Conservation (phyloP, 1,284 basidiomycete species). For the Ustilago cynodontis region DNA sequence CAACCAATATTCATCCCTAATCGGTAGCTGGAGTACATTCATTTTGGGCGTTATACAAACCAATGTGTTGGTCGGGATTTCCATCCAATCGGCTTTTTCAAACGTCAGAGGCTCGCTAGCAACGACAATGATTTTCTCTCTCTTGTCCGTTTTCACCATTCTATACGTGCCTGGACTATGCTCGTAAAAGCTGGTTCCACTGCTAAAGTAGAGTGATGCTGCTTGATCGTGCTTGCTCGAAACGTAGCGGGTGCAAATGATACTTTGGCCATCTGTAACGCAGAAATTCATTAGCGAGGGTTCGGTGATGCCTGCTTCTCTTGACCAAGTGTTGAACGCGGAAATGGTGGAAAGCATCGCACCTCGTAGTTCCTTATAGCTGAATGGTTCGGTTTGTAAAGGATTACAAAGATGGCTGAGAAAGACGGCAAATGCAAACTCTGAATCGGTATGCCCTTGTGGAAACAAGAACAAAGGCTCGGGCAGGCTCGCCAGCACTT, state of each 20-base stretch:
- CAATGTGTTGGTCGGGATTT: constrained; percentile 92
- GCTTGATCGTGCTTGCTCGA: constrained; percentile 91
- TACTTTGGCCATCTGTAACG: constrained; percentile 91
- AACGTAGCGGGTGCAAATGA: constrained; percentile 94
- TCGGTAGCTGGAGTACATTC: constrained; percentile 94
- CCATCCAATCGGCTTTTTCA: constrained; percentile 96
- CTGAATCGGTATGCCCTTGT: constrained; percentile 65
- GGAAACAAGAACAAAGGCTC: constrained; percentile 64
- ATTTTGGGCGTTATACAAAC: constrained; percentile 74
- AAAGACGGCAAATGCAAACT: constrained; percentile 65
- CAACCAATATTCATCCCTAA: constrained; percentile 80
- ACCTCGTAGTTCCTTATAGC: constrained; percentile 49
- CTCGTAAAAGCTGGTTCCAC: constrained; percentile 89
- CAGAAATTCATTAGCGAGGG: constrained; percentile 96
- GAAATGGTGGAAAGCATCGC: constrained; percentile 64
- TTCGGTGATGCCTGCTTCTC: constrained; percentile 64
- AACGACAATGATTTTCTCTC: constrained; percentile 89
- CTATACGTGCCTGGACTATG: constrained; percentile 72
- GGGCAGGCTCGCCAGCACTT: constrained; percentile 52
- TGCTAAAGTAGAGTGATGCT: constrained; percentile 94
- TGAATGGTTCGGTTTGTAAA: constrained; percentile 34
- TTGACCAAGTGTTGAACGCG: constrained; percentile 61
- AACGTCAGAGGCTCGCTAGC: constrained; percentile 67
- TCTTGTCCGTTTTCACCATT: constrained; percentile 87
- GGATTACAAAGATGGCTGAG: constrained; percentile 59